A percentile compares a stretch with the other conserved stretches of the same genome.
phyloP scores from a whole-genome alignment of 257 asterid species.

The Solanum medicagineum region DNA sequence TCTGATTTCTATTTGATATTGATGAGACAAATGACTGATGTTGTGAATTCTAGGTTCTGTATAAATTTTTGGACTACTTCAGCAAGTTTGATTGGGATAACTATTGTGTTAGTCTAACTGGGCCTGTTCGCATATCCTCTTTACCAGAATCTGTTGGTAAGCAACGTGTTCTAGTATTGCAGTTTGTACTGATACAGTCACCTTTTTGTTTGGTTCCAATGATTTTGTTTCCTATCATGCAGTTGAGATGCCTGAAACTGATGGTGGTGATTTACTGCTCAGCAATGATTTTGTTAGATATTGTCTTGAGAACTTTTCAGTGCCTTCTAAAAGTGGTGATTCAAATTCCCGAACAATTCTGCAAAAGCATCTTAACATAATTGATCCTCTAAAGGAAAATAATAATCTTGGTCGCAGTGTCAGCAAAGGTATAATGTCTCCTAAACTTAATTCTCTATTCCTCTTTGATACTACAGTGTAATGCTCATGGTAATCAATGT shows the following conservation, averaged over 20 bases:
- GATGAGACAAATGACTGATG: conserved; percentile 4
- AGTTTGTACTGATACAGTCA: neutral
- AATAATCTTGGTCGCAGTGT: conserved; percentile 87
- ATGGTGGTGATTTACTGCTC: conserved; percentile 41
- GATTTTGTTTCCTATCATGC: conserved; percentile 16
- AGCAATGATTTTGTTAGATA: conserved; percentile 47
- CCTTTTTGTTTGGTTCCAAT: neutral
- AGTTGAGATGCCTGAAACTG: conserved; percentile 55
- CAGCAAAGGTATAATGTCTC: conserved; percentile 42
- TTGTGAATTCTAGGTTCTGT: conserved; percentile 49
- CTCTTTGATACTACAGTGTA: neutral
- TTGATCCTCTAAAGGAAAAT: conserved; percentile 67
- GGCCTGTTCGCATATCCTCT: conserved; percentile 57
- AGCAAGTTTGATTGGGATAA: conserved; percentile 88
- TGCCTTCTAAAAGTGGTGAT: conserved; percentile 41
- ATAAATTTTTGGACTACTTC: conserved; percentile 74
- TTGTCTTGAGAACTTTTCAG: conserved; percentile 44
- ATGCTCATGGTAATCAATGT: neutral
- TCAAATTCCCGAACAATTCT: conserved; percentile 36
- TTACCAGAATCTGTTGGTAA: conserved; percentile 61
- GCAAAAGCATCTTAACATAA: conserved; percentile 57
- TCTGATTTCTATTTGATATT: neutral
- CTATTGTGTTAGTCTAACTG: conserved; percentile 56
- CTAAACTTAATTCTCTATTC: neutral
- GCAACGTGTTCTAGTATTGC: conserved; percentile 7